phyloP scores from a whole-genome alignment of 2,329 filamentous ascomycete species.

The Diaporthe aspalathi region DNA sequence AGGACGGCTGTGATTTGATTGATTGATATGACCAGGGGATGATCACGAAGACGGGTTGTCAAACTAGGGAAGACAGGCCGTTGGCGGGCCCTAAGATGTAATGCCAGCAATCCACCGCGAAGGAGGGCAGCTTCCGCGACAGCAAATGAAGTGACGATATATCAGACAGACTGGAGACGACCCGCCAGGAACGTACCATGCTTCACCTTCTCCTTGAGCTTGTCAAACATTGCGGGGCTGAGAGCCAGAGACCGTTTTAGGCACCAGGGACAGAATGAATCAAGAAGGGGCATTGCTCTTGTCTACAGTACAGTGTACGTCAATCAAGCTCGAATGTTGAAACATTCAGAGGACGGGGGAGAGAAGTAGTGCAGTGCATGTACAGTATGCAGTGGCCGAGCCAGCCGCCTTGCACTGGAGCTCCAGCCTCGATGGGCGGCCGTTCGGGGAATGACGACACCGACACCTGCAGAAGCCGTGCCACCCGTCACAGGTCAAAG shows the following conservation, averaged over 20 bases:
- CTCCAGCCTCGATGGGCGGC: slow-evolving; percentile 16
- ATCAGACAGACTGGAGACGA: slow-evolving; percentile 27
- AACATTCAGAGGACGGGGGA: neutral
- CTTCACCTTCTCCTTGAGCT: slow-evolving; percentile 26
- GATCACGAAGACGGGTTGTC: slow-evolving; percentile 2
- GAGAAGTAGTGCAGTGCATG: neutral
- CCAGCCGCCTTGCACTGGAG: slow-evolving; percentile 8
- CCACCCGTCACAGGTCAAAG: slow-evolving; percentile 9
- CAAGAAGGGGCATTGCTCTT: neutral
- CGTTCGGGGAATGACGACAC: slow-evolving; percentile 28
- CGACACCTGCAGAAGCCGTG: slow-evolving; percentile 22
- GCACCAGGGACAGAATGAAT: neutral
- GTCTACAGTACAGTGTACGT: too few relatives aligned
- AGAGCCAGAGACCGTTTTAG: neutral
- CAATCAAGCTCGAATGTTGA: slow-evolving; percentile 14
- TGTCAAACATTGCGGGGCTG: slow-evolving; percentile 13
- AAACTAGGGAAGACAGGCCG: slow-evolving; percentile 7
- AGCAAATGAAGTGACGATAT: slow-evolving; percentile 25
- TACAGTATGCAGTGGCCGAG: slow-evolving; percentile 24
- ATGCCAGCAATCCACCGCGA: neutral
- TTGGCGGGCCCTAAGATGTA: neutral
- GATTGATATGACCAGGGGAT: slow-evolving; percentile 21
- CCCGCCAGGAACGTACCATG: slow-evolving; percentile 21
- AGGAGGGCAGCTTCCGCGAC: slow-evolving; percentile 4
- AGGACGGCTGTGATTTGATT: slow-evolving; percentile 10